Evolutionary conservation across 1,284 basidiomycete genomes (phyloP), one percentile per base, ranked within the genome.

Genomic region (Cutaneotrichosporon dermatis): DNA sequence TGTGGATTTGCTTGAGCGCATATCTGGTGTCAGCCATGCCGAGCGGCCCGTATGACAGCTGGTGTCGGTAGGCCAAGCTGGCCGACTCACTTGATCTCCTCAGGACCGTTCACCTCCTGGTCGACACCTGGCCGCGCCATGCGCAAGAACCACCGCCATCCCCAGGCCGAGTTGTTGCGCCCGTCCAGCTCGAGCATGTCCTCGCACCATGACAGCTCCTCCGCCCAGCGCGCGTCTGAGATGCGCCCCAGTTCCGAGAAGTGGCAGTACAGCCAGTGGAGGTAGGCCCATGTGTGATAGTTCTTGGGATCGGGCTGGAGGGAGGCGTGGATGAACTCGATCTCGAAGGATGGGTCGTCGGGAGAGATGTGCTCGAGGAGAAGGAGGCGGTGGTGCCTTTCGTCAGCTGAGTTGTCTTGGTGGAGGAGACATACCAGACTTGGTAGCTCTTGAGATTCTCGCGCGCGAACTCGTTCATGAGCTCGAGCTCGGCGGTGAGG

Each of bases 81-180:
- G 25, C 25, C 25, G 25, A 25, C 43, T 11, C 37, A 53, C 54
- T n/a, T 42, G 25, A 48, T 49, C 54, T 55, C 45, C 37, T 44
- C 82, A 39, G 64, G 61, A 33, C 57, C 54, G 13, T 48, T 49
- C 25, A 35, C 6, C 33, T 57, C 8, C 6, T 25, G 25, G 25
- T 25, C 25, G 25, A 67, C 66, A 81, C 69, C 80, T 3, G 86
- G 88, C 55, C 84, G 83, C 55, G 85, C 84, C 68, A 91, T 92
- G n/a, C 88, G 83, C 54, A 92, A 84, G 74, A 95, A 98, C 82
- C 92, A 98, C 25, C 95, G 57, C 86, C 81, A 96, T 73, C 95
- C 92, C 95, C 95, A 99, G 12, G 91, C 96, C 45, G 90, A 94
- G 73, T 99, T 99, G 76, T 99, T 99, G 68, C 94, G 80, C 42